A percentile compares a stretch with the other conserved stretches of the same genome.
Evolutionary conservation across 371 early-diverging fungal genomes (phyloP).

Genomic region (Globomyces sp.): DNA sequence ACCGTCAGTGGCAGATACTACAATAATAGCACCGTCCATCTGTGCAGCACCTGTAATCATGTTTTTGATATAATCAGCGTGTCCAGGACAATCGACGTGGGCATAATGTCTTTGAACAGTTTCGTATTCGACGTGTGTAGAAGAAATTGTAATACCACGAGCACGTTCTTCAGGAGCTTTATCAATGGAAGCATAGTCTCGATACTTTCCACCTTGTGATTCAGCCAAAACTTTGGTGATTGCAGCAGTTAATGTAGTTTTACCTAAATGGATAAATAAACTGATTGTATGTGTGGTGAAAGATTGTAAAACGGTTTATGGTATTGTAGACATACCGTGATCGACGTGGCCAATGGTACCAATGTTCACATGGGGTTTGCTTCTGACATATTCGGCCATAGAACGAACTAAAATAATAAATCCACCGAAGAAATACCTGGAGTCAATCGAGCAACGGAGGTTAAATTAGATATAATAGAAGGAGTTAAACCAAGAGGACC

Average conservation of each 20-base stretch:
- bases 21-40: constrained; percentile 97
- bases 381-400: constrained; percentile 36
- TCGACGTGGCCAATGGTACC: constrained; percentile 99
- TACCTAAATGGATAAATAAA: constrained; percentile 34
- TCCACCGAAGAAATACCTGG: too few species aligned
- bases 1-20: constrained; percentile 97
- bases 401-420: constrained; percentile 12
- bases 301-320: not conserved
- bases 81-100: constrained; percentile 99
- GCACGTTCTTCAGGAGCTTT: constrained; percentile 98
- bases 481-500: too few species aligned
- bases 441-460: too few species aligned
- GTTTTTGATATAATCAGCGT: constrained; percentile 99
- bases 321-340: constrained; percentile 68
- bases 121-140: constrained; percentile 96
- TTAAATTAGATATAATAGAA: too few species aligned
- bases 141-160: constrained; percentile 95
- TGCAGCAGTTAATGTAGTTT: constrained; percentile 99
- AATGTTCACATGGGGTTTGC: constrained; percentile 98
- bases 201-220: constrained; percentile 78
- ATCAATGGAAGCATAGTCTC: constrained; percentile 94
- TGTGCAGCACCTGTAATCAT: constrained; percentile 99
- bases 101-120: constrained; percentile 90
- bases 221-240: constrained; percentile 92
- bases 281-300: constrained; percentile 6